Percentiles rank a stretch among this genome's conserved stretches.
Conservation (phyloP, 176 grass and related monocot species). For the Phragmites australis region DNA sequence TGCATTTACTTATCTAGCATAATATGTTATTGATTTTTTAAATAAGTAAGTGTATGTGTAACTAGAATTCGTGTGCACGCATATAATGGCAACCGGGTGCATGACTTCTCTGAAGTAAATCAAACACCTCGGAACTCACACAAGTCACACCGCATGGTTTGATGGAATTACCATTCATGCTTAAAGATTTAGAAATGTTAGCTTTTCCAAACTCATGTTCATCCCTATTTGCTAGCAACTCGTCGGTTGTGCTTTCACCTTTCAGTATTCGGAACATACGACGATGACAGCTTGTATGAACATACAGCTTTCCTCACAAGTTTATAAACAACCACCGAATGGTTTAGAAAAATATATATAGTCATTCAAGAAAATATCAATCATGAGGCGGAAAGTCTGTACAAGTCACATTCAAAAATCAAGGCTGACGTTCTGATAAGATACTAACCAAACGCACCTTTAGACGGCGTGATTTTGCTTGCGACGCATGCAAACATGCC, state of each 20-base stretch:
- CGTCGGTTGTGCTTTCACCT: neutral
- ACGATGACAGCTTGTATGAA: neutral
- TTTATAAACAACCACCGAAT: neutral
- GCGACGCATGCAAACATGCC: constrained; percentile 29
- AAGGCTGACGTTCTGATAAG: neutral
- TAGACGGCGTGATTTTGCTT: neutral
- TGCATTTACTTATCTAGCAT: too few relatives aligned
- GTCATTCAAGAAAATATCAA: neutral
- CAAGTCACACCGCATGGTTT: neutral
- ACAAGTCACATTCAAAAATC: neutral
- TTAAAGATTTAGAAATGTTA: neutral
- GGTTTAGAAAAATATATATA: neutral
- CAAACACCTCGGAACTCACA: neutral
- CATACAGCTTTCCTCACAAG: neutral
- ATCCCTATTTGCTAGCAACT: neutral
- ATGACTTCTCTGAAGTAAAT: neutral
- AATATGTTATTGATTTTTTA: too few relatives aligned
- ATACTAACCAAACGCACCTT: neutral
- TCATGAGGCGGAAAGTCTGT: neutral
- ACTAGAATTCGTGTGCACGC: too few relatives aligned
- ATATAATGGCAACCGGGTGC: neutral
- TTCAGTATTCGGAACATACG: neutral
- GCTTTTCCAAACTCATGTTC: neutral
- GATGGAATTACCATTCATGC: neutral
- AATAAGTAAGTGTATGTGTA: too few relatives aligned